These are phyloP conservation scores for Zizania latifolia DNA, from an alignment of 176 grass and related monocot species.

Conservation along the genomic window DNA sequence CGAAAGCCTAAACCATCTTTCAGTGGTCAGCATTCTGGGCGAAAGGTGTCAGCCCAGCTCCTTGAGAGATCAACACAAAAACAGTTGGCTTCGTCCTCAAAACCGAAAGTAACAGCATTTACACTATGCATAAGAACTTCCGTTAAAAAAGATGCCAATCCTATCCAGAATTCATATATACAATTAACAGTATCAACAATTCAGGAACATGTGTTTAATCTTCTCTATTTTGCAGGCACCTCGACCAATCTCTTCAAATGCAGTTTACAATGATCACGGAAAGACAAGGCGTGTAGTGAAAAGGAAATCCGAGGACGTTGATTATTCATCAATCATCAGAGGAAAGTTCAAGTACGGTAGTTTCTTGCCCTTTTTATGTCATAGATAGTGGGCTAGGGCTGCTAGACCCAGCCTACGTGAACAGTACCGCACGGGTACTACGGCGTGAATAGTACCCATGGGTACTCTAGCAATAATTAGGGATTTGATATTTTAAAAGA, in stretches of 20 bases:
- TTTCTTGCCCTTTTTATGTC: neutral
- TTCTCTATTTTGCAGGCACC: conserved; percentile 30
- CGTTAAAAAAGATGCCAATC: neutral
- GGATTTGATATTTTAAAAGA: no score
- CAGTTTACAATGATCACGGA: neutral
- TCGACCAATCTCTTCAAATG: conserved; percentile 8
- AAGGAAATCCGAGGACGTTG: conserved; percentile 24
- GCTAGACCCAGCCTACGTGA: no score
- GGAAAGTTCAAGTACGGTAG: conserved; percentile 29
- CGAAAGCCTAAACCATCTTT: neutral
- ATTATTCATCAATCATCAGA: conserved; percentile 34
- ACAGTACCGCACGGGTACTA: no score
- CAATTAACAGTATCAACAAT: neutral
- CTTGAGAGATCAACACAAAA: conserved; percentile 21
- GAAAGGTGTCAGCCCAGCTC: conserved; percentile 17
- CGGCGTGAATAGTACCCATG: no score
- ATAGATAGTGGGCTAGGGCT: no score
- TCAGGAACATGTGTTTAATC: neutral
- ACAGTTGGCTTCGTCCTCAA: conserved; percentile 22
- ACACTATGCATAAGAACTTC: no score
- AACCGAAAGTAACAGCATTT: conserved; percentile 44
- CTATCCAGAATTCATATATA: neutral
- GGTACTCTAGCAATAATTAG: no score
- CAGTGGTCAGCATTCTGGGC: conserved; percentile 22
- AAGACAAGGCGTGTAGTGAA: conserved; percentile 27